These are phyloP conservation scores for Malus orientalis DNA, from an alignment of 306 rosid genomes.

Conservation along the genomic window DNA sequence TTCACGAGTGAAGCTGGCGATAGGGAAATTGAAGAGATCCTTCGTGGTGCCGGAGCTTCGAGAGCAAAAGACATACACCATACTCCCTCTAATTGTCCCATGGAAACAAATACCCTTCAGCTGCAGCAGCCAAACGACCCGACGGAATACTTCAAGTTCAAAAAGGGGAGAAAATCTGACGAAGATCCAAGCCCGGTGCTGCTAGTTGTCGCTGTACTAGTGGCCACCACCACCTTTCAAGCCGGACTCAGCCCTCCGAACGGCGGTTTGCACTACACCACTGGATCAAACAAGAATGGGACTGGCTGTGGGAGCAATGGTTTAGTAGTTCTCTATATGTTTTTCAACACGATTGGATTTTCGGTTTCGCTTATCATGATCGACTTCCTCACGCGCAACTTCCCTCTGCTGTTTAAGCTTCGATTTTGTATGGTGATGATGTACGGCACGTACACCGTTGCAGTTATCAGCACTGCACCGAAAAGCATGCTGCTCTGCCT, in stretches of 20 bases:
- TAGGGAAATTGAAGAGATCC: conserved; percentile 17
- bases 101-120: not conserved
- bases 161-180: conserved; percentile 20
- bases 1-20: conserved; percentile 27
- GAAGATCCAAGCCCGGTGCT: not conserved
- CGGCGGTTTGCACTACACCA: not conserved
- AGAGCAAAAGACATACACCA: not conserved
- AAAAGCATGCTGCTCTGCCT: too few species aligned
- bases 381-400: conserved; percentile 12
- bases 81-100: not conserved
- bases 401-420: conserved; percentile 19
- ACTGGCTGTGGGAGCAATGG: not conserved
- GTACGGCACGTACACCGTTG: not conserved
- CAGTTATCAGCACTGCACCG: conserved; percentile 2
- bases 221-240: conserved; percentile 17
- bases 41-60: conserved; percentile 3
- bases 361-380: conserved; percentile 18
- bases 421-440: not conserved
- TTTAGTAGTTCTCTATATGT: not conserved
- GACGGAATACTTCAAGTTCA: conserved; percentile 24
- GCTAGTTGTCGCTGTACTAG: conserved; percentile 14
- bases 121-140: not conserved
- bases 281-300: not conserved
- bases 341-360: conserved; percentile 23
- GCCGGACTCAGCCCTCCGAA: not conserved